These are phyloP conservation scores for Citrus australasica DNA, from an alignment of 345 rosid genomes.

Conservation along the genomic window DNA sequence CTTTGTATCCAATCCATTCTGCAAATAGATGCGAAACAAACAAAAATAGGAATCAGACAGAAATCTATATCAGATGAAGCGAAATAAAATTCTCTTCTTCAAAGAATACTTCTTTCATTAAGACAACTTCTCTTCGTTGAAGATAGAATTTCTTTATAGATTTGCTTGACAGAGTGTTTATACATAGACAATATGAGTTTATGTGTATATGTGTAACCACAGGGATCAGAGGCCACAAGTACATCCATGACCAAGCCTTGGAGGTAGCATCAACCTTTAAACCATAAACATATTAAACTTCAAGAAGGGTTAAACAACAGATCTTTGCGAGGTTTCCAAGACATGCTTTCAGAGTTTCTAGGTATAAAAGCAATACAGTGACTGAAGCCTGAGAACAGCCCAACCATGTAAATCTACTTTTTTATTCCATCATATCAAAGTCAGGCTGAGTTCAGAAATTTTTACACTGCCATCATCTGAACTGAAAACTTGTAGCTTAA, in stretches of 20 bases:
- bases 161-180: neutral
- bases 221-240: neutral
- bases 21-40: neutral
- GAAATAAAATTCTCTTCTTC: neutral
- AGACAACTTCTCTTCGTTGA: neutral
- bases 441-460: neutral
- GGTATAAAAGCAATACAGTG: neutral
- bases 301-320: neutral
- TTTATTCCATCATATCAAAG: neutral
- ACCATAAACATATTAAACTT: neutral
- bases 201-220: neutral
- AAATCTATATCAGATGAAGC: neutral
- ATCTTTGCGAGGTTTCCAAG: neutral
- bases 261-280: neutral
- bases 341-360: neutral
- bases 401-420: neutral
- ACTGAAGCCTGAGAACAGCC: neutral
- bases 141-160: neutral
- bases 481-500: neutral
- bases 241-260: neutral
- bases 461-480: neutral
- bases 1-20: constrained; percentile 29
- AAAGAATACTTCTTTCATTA: too few species aligned
- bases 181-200: neutral
- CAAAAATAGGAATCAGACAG: neutral